Base-by-base conservation (phyloP, 768 basidiomycete species). In the Hypsizygus marmoreus region DNA sequence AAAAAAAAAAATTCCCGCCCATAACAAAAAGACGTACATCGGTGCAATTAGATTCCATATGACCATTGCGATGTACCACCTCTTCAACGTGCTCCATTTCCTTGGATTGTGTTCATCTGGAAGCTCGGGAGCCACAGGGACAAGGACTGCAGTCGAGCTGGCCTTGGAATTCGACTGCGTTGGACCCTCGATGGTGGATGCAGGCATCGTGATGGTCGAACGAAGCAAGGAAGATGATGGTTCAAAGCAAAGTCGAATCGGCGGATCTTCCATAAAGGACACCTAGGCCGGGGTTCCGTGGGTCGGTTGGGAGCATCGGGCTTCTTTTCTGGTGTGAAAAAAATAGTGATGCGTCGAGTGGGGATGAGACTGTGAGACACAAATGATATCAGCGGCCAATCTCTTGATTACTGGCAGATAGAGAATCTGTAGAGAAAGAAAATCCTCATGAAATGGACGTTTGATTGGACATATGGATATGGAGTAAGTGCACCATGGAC, bases 11-110 rank as follows among this genome's bases (percentile, higher is more conserved):
- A 13, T 6, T 29, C 22, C 13, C 6, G 13, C 9, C 9, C 16
- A 23, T 10, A 25, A 37, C 6, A 12, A 8, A 19, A 16, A n/a
- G 26, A 33, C 46, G 7, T 40, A 47, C 46, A 47, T 47, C 6
- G 46, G 46, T 30, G 46, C 40, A 14, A 47, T 41, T 12, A 47
- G 29, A 22, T 47, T 40, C 38, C 46, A 40, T 7, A 47, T 47
- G 6, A 47, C 46, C 37, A 40, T n/a, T 24, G 46, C 46, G 16
- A 47, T 41, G 37, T 40, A 47, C 46, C 46, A 47, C 25, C 38
- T 22, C 22, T 29, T 40, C 28, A 24, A 13, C 8, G 28, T 47
- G 23, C 46, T 47, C 46, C 46, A 47, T 30, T 47, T 47, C n/a
- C 46, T 24, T n/a, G 36, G 40, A 24, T 43, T 37, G n/a, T 29